These are phyloP conservation scores for Blechomonas ayalai DNA, from an alignment of 208 protist species.

Conservation along the genomic window DNA sequence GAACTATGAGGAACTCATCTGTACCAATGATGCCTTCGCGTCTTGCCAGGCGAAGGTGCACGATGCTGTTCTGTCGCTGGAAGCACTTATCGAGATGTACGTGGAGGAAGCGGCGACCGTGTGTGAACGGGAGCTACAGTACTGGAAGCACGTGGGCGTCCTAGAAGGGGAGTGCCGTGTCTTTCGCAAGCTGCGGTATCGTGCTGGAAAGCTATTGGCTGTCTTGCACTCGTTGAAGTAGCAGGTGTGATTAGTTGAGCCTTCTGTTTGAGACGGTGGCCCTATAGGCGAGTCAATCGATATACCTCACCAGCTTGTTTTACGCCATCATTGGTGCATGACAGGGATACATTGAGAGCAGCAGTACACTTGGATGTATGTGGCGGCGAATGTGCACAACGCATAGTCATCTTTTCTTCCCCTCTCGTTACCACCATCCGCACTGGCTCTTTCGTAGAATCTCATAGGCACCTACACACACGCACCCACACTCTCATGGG, in stretches of 20 bases:
- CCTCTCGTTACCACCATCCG: not conserved
- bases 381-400: too few species aligned
- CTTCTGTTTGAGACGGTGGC: too few species aligned
- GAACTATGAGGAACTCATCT: constrained; percentile 38
- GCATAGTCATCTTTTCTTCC: too few species aligned
- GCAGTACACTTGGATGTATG: too few species aligned
- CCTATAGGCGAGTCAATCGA: too few species aligned
- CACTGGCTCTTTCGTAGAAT: not conserved
- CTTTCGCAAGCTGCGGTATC: constrained; percentile 20
- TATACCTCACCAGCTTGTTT: too few species aligned
- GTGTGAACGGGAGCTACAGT: constrained; percentile 21
- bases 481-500: constrained; percentile 61
- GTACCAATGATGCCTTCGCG: constrained; percentile 56
- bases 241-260: too few species aligned
- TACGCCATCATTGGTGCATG: too few species aligned
- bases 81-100: constrained; percentile 33
- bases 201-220: constrained; percentile 6
- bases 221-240: too few species aligned
- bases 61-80: constrained; percentile 23
- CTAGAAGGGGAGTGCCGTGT: constrained; percentile 40
- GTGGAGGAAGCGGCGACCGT: constrained; percentile 47
- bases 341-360: too few species aligned
- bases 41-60: constrained; percentile 41
- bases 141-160: constrained; percentile 26
- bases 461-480: too few species aligned